phyloP scores from a whole-genome alignment of 495 filamentous ascomycete genomes.

The Aspergillus bridgeri region DNA sequence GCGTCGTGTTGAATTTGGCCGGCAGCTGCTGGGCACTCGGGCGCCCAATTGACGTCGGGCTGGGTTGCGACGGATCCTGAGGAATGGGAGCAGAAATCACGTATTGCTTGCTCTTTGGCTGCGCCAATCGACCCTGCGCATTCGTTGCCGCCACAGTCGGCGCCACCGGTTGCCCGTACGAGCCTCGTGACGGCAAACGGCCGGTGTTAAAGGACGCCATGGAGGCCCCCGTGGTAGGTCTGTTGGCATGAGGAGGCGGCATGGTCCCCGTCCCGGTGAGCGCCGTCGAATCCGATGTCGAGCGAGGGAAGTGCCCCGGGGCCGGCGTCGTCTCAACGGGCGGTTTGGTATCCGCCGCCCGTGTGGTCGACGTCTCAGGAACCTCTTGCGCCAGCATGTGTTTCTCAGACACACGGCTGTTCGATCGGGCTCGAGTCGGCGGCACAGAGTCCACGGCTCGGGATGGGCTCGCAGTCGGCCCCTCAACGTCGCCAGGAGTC shows the following conservation, averaged over 20 bases:
- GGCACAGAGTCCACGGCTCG: slow-evolving; percentile 15
- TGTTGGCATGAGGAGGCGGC: slow-evolving; percentile 48
- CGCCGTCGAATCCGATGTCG: slow-evolving; percentile 54
- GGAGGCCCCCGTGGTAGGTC: slow-evolving; percentile 81
- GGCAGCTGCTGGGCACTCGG: slow-evolving; percentile 55
- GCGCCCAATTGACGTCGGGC: slow-evolving; percentile 46
- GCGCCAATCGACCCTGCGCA: slow-evolving; percentile 84
- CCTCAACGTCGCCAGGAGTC: slow-evolving; percentile 18
- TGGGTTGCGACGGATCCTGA: slow-evolving; percentile 40
- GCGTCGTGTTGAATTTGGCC: slow-evolving; percentile 41
- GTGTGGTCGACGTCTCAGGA: slow-evolving; percentile 7
- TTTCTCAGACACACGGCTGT: slow-evolving; percentile 10
- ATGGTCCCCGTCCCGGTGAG: slow-evolving; percentile 39
- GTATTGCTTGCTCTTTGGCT: slow-evolving; percentile 76
- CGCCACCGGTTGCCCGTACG: slow-evolving; percentile 84
- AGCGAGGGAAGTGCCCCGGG: slow-evolving; percentile 48
- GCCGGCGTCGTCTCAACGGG: slow-evolving; percentile 30
- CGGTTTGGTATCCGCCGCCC: slow-evolving; percentile 9
- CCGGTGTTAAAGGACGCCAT: slow-evolving; percentile 65
- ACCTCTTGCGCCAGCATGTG: slow-evolving; percentile 8
- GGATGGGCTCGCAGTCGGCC: slow-evolving; percentile 12
- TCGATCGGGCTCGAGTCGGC: slow-evolving; percentile 18
- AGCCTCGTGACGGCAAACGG: slow-evolving; percentile 72
- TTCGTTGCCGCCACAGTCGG: slow-evolving; percentile 87
- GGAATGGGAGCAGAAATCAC: slow-evolving; percentile 69